Evolutionary conservation across 23 red algal genomes (phyloP), one percentile per base, ranked within the genome.

Genomic region (Pyropia yezoensis): DNA sequence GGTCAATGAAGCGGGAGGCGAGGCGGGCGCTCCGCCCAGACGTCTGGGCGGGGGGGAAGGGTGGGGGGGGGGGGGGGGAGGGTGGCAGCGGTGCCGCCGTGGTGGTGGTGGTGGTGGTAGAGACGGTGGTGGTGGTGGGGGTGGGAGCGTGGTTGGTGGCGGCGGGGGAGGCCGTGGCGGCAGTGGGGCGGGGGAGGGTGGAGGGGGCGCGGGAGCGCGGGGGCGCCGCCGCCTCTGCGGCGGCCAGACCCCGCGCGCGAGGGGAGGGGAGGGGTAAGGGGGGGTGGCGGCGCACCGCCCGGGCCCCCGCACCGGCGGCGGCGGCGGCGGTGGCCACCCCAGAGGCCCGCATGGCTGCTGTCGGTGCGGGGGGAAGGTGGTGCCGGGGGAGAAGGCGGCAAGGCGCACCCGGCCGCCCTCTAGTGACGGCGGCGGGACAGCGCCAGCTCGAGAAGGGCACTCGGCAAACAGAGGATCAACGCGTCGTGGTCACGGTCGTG

Each of bases 1-100:
- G 74, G 47, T 95, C 89, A 1, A 86, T 71, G 56, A 85, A 94
- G 20, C 29, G 30, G 17, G 61, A 17, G 61, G 61, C 45, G 61
- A 23, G 22, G 61, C 29, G 61, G 61, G 30, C n/a, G 61, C 19
- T 6, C 9, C 23, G 22, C 0, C 23, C 23, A 13, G 57, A 14
- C 13, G 26, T 9, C 13, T 13, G 22, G 13, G 64, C 9, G 64
- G 64, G 64, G 18, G 64, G 22, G 18, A 49, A 18, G 27, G 66
- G 27, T 50, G 39, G 11, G 39, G 39, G 39, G 11, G 16, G 30
- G 15, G 57, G 27, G 6, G 51, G 16, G n/a, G 27, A 14, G 53
- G 54, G 14, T 4, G 17, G 70, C 7, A 32, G 23, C 6, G 52
- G 27, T 3, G 27, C 11, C 52, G 56, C 23, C 3, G 70, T 18